Percentiles rank a stretch among this genome's conserved stretches.
Evolutionary conservation across 73 alveolate genomes (phyloP).

Genomic region (Uronychia setigera): DNA sequence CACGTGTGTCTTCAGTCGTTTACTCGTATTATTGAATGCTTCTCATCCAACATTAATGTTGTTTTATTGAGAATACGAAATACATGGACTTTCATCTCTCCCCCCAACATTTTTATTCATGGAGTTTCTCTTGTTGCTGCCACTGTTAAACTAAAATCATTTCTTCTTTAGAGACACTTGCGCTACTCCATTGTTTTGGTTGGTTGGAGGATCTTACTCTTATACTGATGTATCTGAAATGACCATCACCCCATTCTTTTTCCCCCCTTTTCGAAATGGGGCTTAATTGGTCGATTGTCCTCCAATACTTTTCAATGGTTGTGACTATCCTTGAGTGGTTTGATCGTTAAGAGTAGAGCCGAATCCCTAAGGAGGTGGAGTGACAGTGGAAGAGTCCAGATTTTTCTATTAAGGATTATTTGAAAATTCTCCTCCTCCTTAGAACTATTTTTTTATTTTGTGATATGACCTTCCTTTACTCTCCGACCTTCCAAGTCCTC

Average conservation of each 20-base stretch:
- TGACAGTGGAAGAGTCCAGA: not conserved
- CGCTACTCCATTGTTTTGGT: too few species aligned
- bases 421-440: not conserved
- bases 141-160: too few species aligned
- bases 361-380: not conserved
- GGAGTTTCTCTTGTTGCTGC: too few species aligned
- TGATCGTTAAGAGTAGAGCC: not conserved
- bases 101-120: too few species aligned
- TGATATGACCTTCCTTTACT: not conserved
- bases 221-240: too few species aligned
- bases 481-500: constrained; percentile 2
- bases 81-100: too few species aligned
- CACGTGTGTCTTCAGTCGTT: too few species aligned
- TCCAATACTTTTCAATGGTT: not conserved
- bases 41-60: too few species aligned
- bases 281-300: not conserved
- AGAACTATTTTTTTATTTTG: not conserved
- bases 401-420: not conserved
- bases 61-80: too few species aligned
- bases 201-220: too few species aligned
- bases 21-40: too few species aligned
- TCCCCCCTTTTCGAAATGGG: not conserved
- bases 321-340: not conserved
- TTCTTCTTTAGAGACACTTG: too few species aligned
- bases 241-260: not conserved